Evolutionary conservation across 805 yeast genomes (phyloP).

Genomic region (Yarrowia keelungensis): DNA sequence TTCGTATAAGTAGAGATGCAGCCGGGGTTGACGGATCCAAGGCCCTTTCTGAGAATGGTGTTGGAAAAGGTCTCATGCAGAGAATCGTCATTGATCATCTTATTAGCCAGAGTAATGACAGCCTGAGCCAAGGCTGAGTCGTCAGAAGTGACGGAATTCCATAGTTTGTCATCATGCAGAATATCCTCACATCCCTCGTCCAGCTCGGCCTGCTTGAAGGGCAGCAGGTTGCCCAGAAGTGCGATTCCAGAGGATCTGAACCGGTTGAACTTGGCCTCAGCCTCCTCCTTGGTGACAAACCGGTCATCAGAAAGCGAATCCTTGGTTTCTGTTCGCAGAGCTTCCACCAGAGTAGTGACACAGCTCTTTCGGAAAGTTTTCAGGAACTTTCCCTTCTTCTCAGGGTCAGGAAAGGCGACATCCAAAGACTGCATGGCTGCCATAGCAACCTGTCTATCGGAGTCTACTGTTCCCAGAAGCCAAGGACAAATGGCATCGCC

Average conservation of each 20-base stretch:
- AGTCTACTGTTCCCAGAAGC: conserved; percentile 73
- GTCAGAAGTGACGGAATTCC: conserved; percentile 54
- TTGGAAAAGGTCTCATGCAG: conserved; percentile 38
- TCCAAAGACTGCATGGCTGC: conserved; percentile 58
- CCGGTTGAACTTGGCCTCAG: conserved; percentile 67
- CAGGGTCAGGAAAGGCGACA: conserved; percentile 63
- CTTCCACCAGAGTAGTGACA: conserved; percentile 60
- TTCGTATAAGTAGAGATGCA: conserved; percentile 20
- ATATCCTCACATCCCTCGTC: conserved; percentile 48
- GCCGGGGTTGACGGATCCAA: conserved; percentile 40
- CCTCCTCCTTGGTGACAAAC: conserved; percentile 68
- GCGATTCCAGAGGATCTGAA: conserved; percentile 59
- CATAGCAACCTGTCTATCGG: conserved; percentile 65
- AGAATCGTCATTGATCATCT: conserved; percentile 45
- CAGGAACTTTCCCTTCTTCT: conserved; percentile 66
- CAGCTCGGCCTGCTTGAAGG: conserved; percentile 33
- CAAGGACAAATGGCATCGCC: conserved; percentile 76
- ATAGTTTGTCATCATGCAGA: conserved; percentile 54
- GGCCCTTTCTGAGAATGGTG: conserved; percentile 43
- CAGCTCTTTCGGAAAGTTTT: conserved; percentile 63
- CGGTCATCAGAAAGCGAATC: conserved; percentile 78
- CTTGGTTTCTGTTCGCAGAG: conserved; percentile 62
- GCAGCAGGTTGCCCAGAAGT: conserved; percentile 53
- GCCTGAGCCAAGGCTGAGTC: conserved; percentile 56
- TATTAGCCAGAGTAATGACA: conserved; percentile 52